Evolutionary conservation across 1,284 basidiomycete species (phyloP), one percentile per base, ranked within the genome.

Genomic region (Rhodotorula sp.): DNA sequence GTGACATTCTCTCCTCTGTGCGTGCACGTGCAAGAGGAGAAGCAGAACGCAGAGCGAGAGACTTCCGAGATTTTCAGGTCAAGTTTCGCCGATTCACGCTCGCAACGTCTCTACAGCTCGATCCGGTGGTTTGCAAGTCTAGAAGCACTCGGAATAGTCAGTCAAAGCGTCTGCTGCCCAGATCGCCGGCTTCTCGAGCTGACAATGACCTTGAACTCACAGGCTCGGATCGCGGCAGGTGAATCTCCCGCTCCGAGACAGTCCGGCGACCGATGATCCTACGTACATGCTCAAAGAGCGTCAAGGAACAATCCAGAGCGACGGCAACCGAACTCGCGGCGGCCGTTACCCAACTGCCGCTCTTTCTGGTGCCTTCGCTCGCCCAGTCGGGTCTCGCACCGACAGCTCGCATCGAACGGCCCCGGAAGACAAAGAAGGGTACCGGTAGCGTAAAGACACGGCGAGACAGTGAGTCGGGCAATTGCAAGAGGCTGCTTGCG

Each of bases 301-400:
- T 55, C 46, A 60, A n/a, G 6, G 7, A 17, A 14, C 24, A 3
- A 4, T 22, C 2, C 2, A 44, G 7, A 15, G 45, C 49, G 6
- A 22, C 53, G 6, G 53, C 26, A 24, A 12, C 53, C 45, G 69
- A 71, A 14, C 29, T 71, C 30, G 26, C 59, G 6, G 58, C 60
- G 10, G 66, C 55, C 7, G n/a, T 71, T 42, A 62, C 66, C 7
- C 62, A 71, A 24, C 44, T 71, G 4, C 69, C 69, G 1, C 3
- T 62, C 18, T 69, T 69, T 60, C 65, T 72, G 55, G 67, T 69
- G 6, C 68, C 71, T 1, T 69, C 68, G 26, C 65, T 69, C 62
- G 53, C 71, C 45, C 42, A 14, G n/a, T 18, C 26, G 49, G 10
- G 37, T 42, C 37, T 1, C 10, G 37, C 37, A 42, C 37, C 37